These are phyloP conservation scores for Lipomyces kockii DNA, from an alignment of 805 yeast species.

Conservation along the genomic window DNA sequence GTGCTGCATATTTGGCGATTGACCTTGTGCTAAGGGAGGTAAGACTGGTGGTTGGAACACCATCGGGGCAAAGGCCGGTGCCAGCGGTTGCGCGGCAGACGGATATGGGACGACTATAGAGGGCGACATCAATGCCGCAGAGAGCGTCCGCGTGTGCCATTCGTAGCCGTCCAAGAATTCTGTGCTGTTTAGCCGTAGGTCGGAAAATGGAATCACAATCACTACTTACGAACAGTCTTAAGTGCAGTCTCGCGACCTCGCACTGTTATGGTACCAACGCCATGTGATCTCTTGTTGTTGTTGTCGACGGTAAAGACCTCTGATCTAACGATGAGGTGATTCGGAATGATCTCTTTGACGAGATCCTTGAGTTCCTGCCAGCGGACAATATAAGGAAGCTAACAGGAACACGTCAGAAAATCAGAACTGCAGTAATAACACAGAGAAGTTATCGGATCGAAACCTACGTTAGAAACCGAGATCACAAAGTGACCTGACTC, in stretches of 20 bases:
- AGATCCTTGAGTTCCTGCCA: constrained; percentile 40
- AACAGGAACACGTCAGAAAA: constrained; percentile 9
- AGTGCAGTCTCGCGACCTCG: constrained; percentile 36
- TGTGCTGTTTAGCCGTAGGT: neutral
- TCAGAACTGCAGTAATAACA: constrained; percentile 5
- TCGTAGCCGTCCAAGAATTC: constrained; percentile 29
- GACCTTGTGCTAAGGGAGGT: neutral
- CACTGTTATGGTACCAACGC: constrained; percentile 30
- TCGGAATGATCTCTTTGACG: constrained; percentile 33
- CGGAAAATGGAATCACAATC: neutral
- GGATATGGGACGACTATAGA: neutral
- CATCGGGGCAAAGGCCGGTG: neutral
- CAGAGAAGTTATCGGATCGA: neutral
- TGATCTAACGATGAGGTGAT: constrained; percentile 27
- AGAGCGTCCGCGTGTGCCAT: constrained; percentile 31
- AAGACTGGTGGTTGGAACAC: neutral
- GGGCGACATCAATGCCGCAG: constrained; percentile 14
- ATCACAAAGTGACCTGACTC: constrained; percentile 5
- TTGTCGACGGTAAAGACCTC: constrained; percentile 29
- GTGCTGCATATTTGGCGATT: neutral
- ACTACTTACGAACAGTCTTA: constrained; percentile 19
- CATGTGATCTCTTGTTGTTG: constrained; percentile 27
- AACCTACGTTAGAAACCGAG: constrained; percentile 19
- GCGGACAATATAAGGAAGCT: constrained; percentile 36
- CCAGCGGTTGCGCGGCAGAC: neutral